phyloP scores from a whole-genome alignment of 768 basidiomycete species.

The Coprinellus micaceus region DNA sequence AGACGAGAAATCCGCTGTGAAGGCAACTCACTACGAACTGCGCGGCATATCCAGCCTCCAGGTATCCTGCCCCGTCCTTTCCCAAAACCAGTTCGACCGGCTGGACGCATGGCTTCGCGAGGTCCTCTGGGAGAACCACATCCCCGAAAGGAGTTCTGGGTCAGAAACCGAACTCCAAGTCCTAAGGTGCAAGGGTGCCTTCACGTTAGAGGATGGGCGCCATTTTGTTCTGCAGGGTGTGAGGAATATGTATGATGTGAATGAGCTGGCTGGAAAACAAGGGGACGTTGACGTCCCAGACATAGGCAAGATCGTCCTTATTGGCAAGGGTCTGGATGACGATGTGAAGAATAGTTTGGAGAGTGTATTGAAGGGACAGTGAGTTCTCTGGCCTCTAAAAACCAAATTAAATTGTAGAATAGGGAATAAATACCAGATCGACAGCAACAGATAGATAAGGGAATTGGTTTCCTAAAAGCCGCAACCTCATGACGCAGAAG shows the following conservation, averaged over 20 bases:
- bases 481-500: not conserved
- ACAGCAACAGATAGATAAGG: not conserved
- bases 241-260: slow-evolving; percentile 82
- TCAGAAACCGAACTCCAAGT: slow-evolving; percentile 47
- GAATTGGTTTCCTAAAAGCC: too few species aligned
- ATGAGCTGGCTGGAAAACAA: slow-evolving; percentile 33
- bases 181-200: slow-evolving; percentile 86
- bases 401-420: not conserved
- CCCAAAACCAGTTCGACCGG: slow-evolving; percentile 37
- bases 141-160: slow-evolving; percentile 32
- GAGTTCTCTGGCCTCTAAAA: not conserved
- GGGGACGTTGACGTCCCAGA: slow-evolving; percentile 48
- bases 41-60: slow-evolving; percentile 84
- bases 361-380: slow-evolving; percentile 20
- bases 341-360: slow-evolving; percentile 53
- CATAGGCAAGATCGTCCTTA: slow-evolving; percentile 79
- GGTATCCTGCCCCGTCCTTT: slow-evolving; percentile 62
- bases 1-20: slow-evolving; percentile 20
- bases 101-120: slow-evolving; percentile 80
- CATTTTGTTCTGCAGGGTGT: slow-evolving; percentile 88
- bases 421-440: slow-evolving; percentile 3
- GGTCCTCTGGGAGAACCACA: slow-evolving; percentile 75
- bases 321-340: slow-evolving; percentile 74
- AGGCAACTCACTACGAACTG: slow-evolving; percentile 60
- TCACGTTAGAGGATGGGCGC: slow-evolving; percentile 50